Percentiles rank a stretch among this genome's conserved stretches.
Evolutionary conservation across 257 asterid species (phyloP).

Genomic region (Fraxinus pennsylvanica): DNA sequence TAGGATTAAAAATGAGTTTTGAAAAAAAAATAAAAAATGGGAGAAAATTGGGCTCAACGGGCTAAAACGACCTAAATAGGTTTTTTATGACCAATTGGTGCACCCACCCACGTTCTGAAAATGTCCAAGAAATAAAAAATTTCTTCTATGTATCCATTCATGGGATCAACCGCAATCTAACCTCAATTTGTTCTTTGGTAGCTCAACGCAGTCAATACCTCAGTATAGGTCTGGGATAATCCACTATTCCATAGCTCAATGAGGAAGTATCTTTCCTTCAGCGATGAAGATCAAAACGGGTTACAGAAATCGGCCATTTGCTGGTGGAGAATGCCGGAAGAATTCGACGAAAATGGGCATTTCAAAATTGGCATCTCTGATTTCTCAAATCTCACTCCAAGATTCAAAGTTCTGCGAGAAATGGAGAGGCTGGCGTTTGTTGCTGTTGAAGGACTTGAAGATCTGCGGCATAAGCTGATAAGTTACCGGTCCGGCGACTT

Average conservation of each 20-base stretch:
- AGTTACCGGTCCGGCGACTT: conserved; percentile 61
- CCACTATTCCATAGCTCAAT: neutral
- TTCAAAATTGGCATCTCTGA: conserved; percentile 48
- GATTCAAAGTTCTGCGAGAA: conserved; percentile 50
- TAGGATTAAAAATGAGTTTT: too few relatives aligned
- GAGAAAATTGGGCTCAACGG: too few relatives aligned
- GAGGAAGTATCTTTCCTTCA: conserved; percentile 36
- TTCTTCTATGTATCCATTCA: too few relatives aligned
- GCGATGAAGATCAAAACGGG: conserved; percentile 53
- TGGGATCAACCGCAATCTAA: too few relatives aligned
- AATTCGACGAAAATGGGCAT: conserved; percentile 56
- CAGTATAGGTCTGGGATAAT: too few relatives aligned
- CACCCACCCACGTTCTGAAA: too few relatives aligned
- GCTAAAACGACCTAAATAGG: too few relatives aligned
- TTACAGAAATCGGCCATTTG: conserved; percentile 32
- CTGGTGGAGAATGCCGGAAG: conserved; percentile 62
- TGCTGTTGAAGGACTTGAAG: conserved; percentile 55
- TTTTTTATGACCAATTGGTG: too few relatives aligned
- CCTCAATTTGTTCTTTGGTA: too few relatives aligned
- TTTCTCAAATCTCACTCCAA: conserved; percentile 35
- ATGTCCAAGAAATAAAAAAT: too few relatives aligned
- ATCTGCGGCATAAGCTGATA: conserved; percentile 53
- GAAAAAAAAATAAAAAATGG: too few relatives aligned
- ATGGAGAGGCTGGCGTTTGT: conserved; percentile 66
- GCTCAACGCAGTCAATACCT: too few relatives aligned